A percentile compares a stretch with the other conserved stretches of the same genome.
Evolutionary conservation across 164 flowering plant species (phyloP).

Genomic region (Brasenia schreberi): DNA sequence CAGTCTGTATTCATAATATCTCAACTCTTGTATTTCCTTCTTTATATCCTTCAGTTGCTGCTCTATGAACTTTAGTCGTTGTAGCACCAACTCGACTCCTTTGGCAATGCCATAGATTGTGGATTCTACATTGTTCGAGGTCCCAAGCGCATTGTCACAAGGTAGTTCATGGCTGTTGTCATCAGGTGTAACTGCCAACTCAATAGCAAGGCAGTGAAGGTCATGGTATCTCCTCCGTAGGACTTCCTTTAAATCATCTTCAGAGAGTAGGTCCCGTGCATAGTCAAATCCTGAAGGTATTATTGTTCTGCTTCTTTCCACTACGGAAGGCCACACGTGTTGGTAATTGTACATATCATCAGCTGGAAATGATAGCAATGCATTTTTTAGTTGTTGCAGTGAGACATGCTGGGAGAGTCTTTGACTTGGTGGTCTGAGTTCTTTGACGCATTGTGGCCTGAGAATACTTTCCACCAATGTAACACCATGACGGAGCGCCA

Average conservation of each 20-base stretch:
- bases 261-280: constrained; percentile 77
- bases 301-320: constrained; percentile 49
- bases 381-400: constrained; percentile 48
- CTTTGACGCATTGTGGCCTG: constrained; percentile 64
- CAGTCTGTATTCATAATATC: constrained; percentile 75
- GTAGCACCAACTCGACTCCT: constrained; percentile 78
- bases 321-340: constrained; percentile 73
- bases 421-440: constrained; percentile 65
- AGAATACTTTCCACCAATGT: constrained; percentile 52
- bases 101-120: constrained; percentile 73
- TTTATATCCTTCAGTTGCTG: constrained; percentile 79
- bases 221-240: constrained; percentile 70
- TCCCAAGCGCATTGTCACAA: neutral
- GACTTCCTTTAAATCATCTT: constrained; percentile 83
- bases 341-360: constrained; percentile 88
- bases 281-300: constrained; percentile 57
- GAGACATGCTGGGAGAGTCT: constrained; percentile 43
- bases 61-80: constrained; percentile 76
- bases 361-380: constrained; percentile 79
- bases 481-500: constrained; percentile 56
- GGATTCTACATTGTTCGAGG: constrained; percentile 40
- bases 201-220: constrained; percentile 64
- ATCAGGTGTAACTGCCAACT: constrained; percentile 60
- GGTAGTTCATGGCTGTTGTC: constrained; percentile 17
- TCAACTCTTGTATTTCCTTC: constrained; percentile 89